Conservation (phyloP, 2,329 filamentous ascomycete genomes). For the Hymenoscyphus albidus region DNA sequence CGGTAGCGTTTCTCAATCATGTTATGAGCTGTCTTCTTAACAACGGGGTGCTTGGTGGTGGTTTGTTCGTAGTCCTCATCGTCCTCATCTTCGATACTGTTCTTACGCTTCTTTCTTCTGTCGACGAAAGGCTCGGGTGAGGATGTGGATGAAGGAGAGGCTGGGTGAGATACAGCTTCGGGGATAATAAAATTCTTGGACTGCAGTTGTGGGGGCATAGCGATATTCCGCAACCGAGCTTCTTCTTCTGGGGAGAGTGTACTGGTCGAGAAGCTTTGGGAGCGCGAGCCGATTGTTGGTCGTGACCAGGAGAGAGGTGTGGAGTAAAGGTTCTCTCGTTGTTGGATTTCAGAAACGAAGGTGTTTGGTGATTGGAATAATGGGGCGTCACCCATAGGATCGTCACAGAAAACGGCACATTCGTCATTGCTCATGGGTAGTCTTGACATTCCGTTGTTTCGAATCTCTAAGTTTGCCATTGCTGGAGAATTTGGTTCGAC, state of each 20-base stretch:
- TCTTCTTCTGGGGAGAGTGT: constrained; percentile 27
- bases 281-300: constrained; percentile 15
- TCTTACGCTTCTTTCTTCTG: constrained; percentile 42
- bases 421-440: constrained; percentile 19
- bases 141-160: constrained; percentile 42
- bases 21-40: constrained; percentile 79
- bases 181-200: constrained; percentile 29
- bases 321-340: constrained; percentile 27
- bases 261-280: constrained; percentile 11
- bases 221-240: constrained; percentile 53
- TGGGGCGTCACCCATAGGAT: constrained; percentile 26
- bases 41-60: constrained; percentile 37
- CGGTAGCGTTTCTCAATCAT: constrained; percentile 84
- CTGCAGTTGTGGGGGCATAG: constrained; percentile 56
- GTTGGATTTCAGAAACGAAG: constrained; percentile 11
- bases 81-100: constrained; percentile 29
- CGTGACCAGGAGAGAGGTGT: constrained; percentile 31
- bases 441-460: constrained; percentile 2
- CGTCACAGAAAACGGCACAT: constrained; percentile 27
- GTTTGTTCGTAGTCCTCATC: constrained; percentile 50
- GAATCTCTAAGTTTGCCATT: constrained; percentile 26
- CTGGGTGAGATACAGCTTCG: constrained; percentile 39
- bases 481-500: constrained; percentile 28
- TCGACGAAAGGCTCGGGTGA: constrained; percentile 37
- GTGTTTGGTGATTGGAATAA: constrained; percentile 27